phyloP scores from a whole-genome alignment of 495 filamentous ascomycete species.

The Bombardia bombarda region DNA sequence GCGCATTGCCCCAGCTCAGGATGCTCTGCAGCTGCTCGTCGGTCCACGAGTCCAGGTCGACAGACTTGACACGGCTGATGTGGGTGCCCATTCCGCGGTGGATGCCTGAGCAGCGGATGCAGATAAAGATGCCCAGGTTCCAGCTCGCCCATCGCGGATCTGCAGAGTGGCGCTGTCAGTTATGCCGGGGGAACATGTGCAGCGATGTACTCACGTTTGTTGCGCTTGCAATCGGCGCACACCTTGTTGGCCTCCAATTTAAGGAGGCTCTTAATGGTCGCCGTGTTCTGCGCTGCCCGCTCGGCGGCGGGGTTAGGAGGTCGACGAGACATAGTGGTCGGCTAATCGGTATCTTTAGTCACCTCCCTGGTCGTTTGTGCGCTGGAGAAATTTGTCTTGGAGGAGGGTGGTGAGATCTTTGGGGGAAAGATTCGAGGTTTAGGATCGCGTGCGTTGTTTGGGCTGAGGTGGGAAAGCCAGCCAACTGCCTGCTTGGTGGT shows the following conservation, averaged over 20 bases:
- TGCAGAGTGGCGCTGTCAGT: slow-evolving; percentile 24
- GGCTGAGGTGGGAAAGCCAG: no score
- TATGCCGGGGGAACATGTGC: background rate
- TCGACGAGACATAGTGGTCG: slow-evolving; percentile 73
- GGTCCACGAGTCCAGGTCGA: slow-evolving; percentile 96
- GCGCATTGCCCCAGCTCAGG: slow-evolving; percentile 85
- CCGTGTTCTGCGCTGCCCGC: slow-evolving; percentile 76
- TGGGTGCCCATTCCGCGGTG: slow-evolving; percentile 98
- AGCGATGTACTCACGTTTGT: slow-evolving; percentile 65
- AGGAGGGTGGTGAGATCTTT: background rate
- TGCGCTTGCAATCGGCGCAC: slow-evolving; percentile 97
- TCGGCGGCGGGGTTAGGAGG: slow-evolving; percentile 64
- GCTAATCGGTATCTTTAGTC: background rate
- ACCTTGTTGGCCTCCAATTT: slow-evolving; percentile 92
- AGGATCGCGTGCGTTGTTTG: background rate
- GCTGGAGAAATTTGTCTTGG: no score
- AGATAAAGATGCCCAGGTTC: slow-evolving; percentile 93
- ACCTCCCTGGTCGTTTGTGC: no score
- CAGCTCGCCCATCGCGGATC: slow-evolving; percentile 98
- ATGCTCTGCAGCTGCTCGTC: slow-evolving; percentile 94
- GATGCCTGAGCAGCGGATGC: slow-evolving; percentile 96
- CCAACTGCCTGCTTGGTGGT: no score
- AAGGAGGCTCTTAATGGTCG: slow-evolving; percentile 83
- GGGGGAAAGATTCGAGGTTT: background rate
- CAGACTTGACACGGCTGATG: slow-evolving; percentile 95